phyloP scores from a whole-genome alignment of 257 asterid genomes.

The Penstemon newberryi region DNA sequence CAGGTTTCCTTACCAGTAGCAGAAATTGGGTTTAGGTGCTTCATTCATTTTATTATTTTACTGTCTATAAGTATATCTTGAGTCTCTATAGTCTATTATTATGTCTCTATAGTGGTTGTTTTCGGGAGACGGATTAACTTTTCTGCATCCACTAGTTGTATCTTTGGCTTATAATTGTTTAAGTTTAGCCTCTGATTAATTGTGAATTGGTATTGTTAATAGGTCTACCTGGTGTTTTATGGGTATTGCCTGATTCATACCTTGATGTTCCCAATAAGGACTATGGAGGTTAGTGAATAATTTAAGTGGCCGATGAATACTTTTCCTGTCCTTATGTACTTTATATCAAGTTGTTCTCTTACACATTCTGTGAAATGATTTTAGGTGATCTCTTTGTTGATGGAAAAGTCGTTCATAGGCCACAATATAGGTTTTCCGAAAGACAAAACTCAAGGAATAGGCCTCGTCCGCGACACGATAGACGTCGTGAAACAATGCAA shows the following conservation, averaged over 20 bases:
- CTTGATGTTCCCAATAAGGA: conserved; percentile 86
- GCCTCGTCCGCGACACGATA: conserved; percentile 81
- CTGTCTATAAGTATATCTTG: neutral
- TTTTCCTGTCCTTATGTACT: neutral
- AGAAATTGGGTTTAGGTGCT: neutral
- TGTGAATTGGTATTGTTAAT: conserved; percentile 23
- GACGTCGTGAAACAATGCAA: conserved; percentile 79
- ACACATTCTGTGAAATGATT: conserved; percentile 21
- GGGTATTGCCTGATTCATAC: conserved; percentile 92
- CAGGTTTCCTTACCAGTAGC: neutral
- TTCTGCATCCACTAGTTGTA: neutral
- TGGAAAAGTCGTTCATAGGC: conserved; percentile 82
- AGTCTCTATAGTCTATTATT: neutral
- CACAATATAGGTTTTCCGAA: conserved; percentile 63
- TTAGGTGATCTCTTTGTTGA: conserved; percentile 74
- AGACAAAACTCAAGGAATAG: conserved; percentile 52
- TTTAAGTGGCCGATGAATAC: neutral
- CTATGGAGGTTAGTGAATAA: conserved; percentile 64
- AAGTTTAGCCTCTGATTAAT: conserved; percentile 9
- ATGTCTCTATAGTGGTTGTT: neutral
- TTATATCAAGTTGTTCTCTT: conserved; percentile 8
- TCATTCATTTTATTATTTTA: neutral
- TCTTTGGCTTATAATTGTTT: neutral
- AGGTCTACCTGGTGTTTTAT: conserved; percentile 72
- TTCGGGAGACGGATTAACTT: conserved; percentile 5